These are phyloP conservation scores for Mortierella sp. DNA, from an alignment of 371 early-diverging fungal genomes.

Conservation along the genomic window DNA sequence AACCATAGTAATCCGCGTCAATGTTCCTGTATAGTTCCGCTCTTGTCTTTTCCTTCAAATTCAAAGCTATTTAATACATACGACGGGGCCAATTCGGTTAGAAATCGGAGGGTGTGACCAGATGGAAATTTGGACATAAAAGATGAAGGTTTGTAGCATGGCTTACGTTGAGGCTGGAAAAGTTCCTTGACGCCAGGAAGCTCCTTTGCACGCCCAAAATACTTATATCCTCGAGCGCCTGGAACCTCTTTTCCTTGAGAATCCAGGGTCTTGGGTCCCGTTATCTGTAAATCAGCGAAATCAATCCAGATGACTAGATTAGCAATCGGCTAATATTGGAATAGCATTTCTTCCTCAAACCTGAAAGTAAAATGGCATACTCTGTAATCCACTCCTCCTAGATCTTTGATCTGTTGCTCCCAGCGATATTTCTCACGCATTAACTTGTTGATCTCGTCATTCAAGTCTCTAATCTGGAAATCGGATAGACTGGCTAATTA, in stretches of 20 bases:
- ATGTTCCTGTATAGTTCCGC: slow-evolving; percentile 83
- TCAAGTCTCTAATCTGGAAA: slow-evolving; percentile 92
- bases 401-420: slow-evolving; percentile 91
- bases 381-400: slow-evolving; percentile 96
- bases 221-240: slow-evolving; percentile 94
- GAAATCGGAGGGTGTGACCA: neutral
- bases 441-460: slow-evolving; percentile 96
- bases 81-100: neutral
- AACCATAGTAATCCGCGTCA: slow-evolving; percentile 97
- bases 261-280: slow-evolving; percentile 84
- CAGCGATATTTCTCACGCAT: slow-evolving; percentile 93
- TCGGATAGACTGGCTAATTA: slow-evolving; percentile 82
- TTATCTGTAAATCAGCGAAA: slow-evolving; percentile 60
- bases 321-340: neutral
- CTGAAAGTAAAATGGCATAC: slow-evolving; percentile 58
- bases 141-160: neutral
- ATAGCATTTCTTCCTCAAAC: neutral
- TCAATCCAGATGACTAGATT: neutral
- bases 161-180: slow-evolving; percentile 72
- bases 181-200: slow-evolving; percentile 95
- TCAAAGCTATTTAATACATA: slow-evolving; percentile 24
- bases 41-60: slow-evolving; percentile 65
- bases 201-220: slow-evolving; percentile 97
- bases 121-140: neutral
- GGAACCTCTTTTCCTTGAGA: slow-evolving; percentile 92